Percentiles rank a stretch among this genome's conserved stretches.
Evolutionary conservation across 768 basidiomycete species (phyloP).

Genomic region (Russula vinacea): DNA sequence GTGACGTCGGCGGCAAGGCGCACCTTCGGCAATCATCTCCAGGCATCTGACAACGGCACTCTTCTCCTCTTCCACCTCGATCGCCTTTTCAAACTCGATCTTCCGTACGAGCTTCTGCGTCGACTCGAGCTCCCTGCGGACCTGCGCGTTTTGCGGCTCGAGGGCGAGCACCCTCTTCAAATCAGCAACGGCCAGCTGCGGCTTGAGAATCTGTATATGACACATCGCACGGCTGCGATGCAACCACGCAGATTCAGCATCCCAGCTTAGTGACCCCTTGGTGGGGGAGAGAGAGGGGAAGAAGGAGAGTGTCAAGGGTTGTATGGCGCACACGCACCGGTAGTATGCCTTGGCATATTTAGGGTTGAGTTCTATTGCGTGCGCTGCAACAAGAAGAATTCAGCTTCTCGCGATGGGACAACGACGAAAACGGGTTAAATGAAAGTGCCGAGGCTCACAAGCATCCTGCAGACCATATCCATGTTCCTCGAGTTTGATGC

Average conservation of each 20-base stretch:
- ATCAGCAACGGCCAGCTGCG: conserved; percentile 80
- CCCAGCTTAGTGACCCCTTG: conserved; percentile 3
- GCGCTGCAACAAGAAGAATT: conserved; percentile 44
- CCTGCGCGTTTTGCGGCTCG: conserved; percentile 83
- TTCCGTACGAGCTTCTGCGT: conserved; percentile 89
- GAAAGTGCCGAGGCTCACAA: conserved; percentile 48
- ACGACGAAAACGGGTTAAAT: not conserved
- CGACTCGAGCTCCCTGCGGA: conserved; percentile 74
- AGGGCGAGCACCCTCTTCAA: conserved; percentile 79
- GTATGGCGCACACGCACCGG: conserved; percentile 47
- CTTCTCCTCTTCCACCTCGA: conserved; percentile 88
- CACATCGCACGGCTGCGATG: conserved; percentile 75
- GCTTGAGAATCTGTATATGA: conserved; percentile 84
- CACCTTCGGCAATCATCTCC: conserved; percentile 78
- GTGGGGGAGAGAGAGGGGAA: no score
- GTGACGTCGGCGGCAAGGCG: conserved; percentile 22
- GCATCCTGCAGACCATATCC: conserved; percentile 90
- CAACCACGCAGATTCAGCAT: conserved; percentile 7
- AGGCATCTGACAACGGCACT: conserved; percentile 68
- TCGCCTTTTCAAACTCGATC: conserved; percentile 95
- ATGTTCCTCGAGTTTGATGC: conserved; percentile 91
- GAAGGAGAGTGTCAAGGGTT: not conserved
- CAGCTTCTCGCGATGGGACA: not conserved
- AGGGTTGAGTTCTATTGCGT: conserved; percentile 84
- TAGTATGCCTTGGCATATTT: conserved; percentile 90